These are phyloP conservation scores for Candida gigantensis DNA, from an alignment of 1,139 yeast species.

Conservation along the genomic window DNA sequence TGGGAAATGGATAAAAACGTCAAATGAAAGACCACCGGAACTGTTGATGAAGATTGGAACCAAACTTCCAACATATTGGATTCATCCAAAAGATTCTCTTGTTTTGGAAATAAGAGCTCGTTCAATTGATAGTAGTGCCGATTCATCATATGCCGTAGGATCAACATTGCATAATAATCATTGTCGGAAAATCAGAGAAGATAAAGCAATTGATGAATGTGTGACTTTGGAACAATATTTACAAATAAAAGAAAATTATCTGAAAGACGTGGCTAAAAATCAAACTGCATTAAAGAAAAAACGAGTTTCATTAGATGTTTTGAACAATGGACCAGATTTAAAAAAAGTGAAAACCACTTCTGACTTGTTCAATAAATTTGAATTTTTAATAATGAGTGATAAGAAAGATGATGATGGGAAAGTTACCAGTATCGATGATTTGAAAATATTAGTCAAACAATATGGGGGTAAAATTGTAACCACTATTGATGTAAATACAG, in stretches of 20 bases:
- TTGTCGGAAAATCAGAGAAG: conserved; percentile 66
- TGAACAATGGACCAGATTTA: conserved; percentile 12
- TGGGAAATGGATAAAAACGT: conserved; percentile 58
- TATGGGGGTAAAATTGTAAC: conserved; percentile 52
- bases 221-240: conserved; percentile 59
- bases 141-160: conserved; percentile 58
- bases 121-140: conserved; percentile 56
- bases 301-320: conserved; percentile 14
- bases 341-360: conserved; percentile 18
- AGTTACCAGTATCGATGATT: conserved; percentile 32
- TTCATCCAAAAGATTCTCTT: conserved; percentile 72
- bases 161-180: conserved; percentile 78
- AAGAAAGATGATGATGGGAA: conserved; percentile 27
- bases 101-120: conserved; percentile 88
- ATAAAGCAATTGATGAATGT: conserved; percentile 59
- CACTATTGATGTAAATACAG: conserved; percentile 14
- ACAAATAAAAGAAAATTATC: conserved; percentile 31
- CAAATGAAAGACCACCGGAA: conserved; percentile 38
- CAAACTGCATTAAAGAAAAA: conserved; percentile 28
- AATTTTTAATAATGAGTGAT: conserved; percentile 46
- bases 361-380: conserved; percentile 25
- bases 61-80: conserved; percentile 72
- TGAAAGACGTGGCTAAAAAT: conserved; percentile 24
- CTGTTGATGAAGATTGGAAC: conserved; percentile 58
- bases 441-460: conserved; percentile 39